phyloP scores from a whole-genome alignment of 2,329 filamentous ascomycete genomes.

The Fusarium gaditjirri region DNA sequence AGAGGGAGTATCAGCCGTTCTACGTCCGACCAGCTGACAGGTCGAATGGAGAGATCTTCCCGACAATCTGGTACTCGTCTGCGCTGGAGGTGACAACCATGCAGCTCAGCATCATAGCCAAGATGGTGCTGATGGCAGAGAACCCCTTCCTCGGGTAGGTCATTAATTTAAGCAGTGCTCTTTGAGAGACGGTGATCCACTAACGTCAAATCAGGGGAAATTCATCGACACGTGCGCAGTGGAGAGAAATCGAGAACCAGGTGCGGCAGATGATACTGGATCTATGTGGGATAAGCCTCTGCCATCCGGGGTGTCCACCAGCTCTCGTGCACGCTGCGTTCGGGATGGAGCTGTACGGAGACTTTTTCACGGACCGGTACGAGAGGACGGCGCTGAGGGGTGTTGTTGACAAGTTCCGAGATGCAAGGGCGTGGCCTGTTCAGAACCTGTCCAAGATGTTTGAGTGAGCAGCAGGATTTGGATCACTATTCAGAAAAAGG shows the following conservation, averaged over 20 bases:
- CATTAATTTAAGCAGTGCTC: not conserved
- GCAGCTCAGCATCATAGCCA: constrained; percentile 54
- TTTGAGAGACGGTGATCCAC: not conserved
- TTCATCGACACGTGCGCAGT: constrained; percentile 45
- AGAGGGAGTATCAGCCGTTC: constrained; percentile 49
- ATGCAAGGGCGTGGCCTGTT: constrained; percentile 54
- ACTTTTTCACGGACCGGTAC: constrained; percentile 55
- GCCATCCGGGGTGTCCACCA: constrained; percentile 52
- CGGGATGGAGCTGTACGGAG: constrained; percentile 55
- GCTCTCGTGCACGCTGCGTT: constrained; percentile 54
- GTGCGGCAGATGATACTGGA: constrained; percentile 52
- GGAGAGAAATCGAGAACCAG: constrained; percentile 52
- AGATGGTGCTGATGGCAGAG: constrained; percentile 54
- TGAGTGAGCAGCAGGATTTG: constrained; percentile 5
- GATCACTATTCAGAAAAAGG: constrained; percentile 10
- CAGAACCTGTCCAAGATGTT: constrained; percentile 52
- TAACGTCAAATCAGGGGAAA: constrained; percentile 38
- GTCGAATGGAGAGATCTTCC: constrained; percentile 53
- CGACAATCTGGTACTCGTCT: constrained; percentile 53
- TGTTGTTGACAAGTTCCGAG: constrained; percentile 58
- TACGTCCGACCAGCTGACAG: constrained; percentile 50
- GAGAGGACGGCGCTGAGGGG: constrained; percentile 51
- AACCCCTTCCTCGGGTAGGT: constrained; percentile 51
- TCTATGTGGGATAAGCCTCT: constrained; percentile 54
- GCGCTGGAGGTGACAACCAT: constrained; percentile 54